Conservation (phyloP, 495 filamentous ascomycete species). For the Bryoglossum gracile region DNA sequence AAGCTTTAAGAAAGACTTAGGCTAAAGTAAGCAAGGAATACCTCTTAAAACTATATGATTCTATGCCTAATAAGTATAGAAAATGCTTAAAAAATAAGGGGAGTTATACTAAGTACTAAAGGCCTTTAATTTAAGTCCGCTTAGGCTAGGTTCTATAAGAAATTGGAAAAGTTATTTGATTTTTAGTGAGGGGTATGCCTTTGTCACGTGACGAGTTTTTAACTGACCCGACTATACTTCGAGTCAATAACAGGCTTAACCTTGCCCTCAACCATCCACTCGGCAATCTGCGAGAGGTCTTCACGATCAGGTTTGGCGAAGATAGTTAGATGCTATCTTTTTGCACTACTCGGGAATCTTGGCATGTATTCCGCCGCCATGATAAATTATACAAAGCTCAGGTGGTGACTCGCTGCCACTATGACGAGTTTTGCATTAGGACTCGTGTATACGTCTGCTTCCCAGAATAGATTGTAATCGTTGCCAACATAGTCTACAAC, state of each 20-base stretch:
- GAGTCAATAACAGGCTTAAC: slow-evolving; percentile 53
- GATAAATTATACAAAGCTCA: neutral
- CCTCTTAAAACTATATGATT: no score
- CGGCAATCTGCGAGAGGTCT: slow-evolving; percentile 46
- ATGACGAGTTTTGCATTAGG: slow-evolving; percentile 48
- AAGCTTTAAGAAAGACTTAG: no score
- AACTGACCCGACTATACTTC: no score
- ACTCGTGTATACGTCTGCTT: slow-evolving; percentile 46
- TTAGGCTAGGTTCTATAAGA: no score
- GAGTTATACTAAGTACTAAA: no score
- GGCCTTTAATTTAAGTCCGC: no score
- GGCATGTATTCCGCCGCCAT: slow-evolving; percentile 34
- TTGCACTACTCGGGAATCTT: slow-evolving; percentile 55
- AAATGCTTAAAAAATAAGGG: no score
- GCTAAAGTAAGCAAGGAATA: no score
- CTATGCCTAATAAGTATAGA: no score
- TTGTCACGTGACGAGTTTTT: no score
- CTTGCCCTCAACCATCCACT: slow-evolving; percentile 54
- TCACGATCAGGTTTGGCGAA: slow-evolving; percentile 33
- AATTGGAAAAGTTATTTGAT: no score
- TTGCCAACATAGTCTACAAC: slow-evolving; percentile 55
- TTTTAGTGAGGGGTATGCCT: no score
- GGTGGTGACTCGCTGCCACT: slow-evolving; percentile 36
- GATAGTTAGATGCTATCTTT: slow-evolving; percentile 44
- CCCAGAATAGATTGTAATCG: slow-evolving; percentile 46